Evolutionary conservation across 2,329 filamentous ascomycete species (phyloP).

Genomic region (Claviceps monticola): DNA sequence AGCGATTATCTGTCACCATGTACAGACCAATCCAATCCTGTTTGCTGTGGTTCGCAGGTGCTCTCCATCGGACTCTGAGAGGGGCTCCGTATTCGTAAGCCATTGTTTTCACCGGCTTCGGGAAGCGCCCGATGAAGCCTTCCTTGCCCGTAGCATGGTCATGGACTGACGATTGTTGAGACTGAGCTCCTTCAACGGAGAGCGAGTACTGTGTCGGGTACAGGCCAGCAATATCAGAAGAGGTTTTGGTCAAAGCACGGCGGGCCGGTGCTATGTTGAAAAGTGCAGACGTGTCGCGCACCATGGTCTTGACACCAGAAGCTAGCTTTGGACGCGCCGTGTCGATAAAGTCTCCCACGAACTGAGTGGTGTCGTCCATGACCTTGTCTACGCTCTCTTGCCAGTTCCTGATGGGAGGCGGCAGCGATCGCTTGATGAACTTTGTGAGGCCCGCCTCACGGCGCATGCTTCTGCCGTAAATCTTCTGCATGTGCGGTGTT

Average conservation of each 20-base stretch:
- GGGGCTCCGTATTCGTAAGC: conserved; percentile 82
- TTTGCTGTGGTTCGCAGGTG: conserved; percentile 73
- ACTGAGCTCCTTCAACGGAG: conserved; percentile 53
- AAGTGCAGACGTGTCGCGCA: conserved; percentile 73
- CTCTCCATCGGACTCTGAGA: conserved; percentile 80
- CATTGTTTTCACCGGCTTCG: conserved; percentile 58
- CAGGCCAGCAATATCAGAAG: conserved; percentile 66
- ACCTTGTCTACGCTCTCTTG: conserved; percentile 80
- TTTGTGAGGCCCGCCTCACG: conserved; percentile 83
- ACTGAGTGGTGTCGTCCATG: conserved; percentile 72
- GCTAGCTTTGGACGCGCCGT: conserved; percentile 73
- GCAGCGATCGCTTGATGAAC: conserved; percentile 76
- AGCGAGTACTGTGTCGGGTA: conserved; percentile 72
- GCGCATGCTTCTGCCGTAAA: conserved; percentile 76
- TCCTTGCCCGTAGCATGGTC: conserved; percentile 60
- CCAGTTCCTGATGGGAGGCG: conserved; percentile 68
- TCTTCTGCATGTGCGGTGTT: conserved; percentile 94
- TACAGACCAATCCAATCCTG: conserved; percentile 95
- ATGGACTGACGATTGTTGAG: conserved; percentile 31
- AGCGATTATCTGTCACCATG: conserved; percentile 87
- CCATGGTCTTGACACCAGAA: conserved; percentile 71
- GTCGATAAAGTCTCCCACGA: conserved; percentile 84
- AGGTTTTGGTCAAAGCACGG: conserved; percentile 66
- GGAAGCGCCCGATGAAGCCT: conserved; percentile 52
- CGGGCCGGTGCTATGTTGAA: conserved; percentile 84